Conservation (phyloP, 805 yeast species). For the Kluyveromyces starmeri region DNA sequence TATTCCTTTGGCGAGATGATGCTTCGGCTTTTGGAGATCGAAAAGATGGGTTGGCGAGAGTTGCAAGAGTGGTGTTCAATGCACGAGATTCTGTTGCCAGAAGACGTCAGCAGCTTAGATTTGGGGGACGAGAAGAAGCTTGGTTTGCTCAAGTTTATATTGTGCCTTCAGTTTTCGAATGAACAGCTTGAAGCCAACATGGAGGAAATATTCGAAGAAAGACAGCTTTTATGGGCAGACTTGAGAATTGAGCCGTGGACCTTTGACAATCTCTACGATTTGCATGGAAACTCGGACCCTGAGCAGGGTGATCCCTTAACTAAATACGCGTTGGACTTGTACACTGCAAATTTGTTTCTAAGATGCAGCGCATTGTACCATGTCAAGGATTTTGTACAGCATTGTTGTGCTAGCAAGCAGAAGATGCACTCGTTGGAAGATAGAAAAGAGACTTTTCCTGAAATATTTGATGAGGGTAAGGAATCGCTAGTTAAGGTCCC, state of each 20-base stretch:
- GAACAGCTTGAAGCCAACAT: neutral
- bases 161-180: slow-evolving; percentile 2
- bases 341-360: slow-evolving; percentile 1
- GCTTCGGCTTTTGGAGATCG: slow-evolving; percentile 3
- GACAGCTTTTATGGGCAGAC: neutral
- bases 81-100: neutral
- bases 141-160: neutral
- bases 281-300: neutral
- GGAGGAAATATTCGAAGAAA: neutral
- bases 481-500: neutral
- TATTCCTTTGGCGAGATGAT: slow-evolving; percentile 1
- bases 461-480: neutral
- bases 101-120: neutral
- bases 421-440: neutral
- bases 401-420: neutral
- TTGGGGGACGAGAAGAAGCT: neutral
- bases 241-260: neutral
- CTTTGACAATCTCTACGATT: slow-evolving; percentile 2
- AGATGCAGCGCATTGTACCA: neutral
- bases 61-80: slow-evolving; percentile 3
- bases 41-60: neutral
- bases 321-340: neutral
- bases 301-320: neutral
- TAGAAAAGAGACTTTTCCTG: neutral
- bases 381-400: slow-evolving; percentile 1